Evolutionary conservation across 164 flowering plant species (phyloP).

Genomic region (Umbilicus rupestris): DNA sequence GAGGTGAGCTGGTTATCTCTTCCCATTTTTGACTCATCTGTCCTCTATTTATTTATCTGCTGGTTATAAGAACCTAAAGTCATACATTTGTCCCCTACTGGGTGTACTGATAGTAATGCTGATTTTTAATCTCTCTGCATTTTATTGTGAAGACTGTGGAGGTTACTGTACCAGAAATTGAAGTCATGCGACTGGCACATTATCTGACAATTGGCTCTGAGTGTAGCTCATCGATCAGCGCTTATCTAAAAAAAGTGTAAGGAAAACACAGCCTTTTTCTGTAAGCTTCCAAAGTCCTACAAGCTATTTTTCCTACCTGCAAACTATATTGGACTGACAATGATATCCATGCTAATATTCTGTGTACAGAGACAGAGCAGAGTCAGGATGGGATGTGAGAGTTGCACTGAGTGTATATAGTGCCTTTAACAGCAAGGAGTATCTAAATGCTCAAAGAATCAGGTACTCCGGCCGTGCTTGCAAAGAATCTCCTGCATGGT

Average conservation of each 20-base stretch:
- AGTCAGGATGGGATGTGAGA: constrained; percentile 79
- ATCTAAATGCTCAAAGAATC: constrained; percentile 80
- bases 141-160: constrained; percentile 46
- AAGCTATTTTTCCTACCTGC: not conserved
- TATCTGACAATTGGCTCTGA: constrained; percentile 79
- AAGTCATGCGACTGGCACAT: constrained; percentile 88
- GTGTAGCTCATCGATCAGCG: constrained; percentile 41
- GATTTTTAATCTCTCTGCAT: not conserved
- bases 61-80: not conserved
- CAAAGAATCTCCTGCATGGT: too few species aligned
- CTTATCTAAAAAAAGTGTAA: constrained; percentile 49
- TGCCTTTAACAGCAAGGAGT: constrained; percentile 65
- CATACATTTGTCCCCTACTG: not conserved
- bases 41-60: not conserved
- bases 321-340: not conserved
- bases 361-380: constrained; percentile 31
- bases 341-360: not conserved
- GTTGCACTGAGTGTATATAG: constrained; percentile 59
- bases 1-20: constrained; percentile 35
- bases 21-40: not conserved
- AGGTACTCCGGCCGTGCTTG: constrained; percentile 28
- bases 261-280: constrained; percentile 15
- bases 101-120: not conserved
- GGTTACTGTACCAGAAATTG: constrained; percentile 83
- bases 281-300: not conserved